Conservation (phyloP, 768 basidiomycete genomes). For the Lactarius hatsudake region DNA sequence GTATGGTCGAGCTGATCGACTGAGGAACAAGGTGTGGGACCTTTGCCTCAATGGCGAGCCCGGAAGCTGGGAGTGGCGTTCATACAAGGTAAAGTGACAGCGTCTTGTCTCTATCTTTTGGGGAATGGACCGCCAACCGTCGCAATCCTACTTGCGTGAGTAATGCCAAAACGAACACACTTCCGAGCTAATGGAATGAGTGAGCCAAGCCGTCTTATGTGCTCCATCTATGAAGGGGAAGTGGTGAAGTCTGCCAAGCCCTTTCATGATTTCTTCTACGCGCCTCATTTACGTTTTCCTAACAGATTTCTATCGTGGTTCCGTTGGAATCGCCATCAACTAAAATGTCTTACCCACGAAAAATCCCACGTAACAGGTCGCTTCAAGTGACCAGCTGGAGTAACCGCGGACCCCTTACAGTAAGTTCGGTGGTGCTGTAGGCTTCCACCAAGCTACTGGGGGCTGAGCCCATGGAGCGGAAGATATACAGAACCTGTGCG, state of each 20-base stretch:
- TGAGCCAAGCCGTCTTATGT: background rate
- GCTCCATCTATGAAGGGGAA: background rate
- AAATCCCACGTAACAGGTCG: background rate
- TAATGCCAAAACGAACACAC: background rate
- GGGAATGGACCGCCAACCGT: background rate
- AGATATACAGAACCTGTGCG: background rate
- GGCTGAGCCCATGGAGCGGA: background rate
- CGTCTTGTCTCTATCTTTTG: background rate
- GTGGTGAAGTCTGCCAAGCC: background rate
- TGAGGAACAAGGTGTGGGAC: background rate
- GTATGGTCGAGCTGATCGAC: background rate
- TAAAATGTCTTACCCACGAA: background rate
- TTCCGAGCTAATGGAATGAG: background rate
- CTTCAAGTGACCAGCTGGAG: background rate
- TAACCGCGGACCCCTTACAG: background rate
- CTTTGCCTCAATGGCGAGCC: background rate
- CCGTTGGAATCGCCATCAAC: background rate
- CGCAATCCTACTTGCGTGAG: background rate
- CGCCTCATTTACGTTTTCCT: background rate
- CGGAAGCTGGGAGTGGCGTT: background rate
- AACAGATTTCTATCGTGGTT: background rate
- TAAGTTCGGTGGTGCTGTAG: background rate
- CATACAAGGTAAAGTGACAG: conserved; percentile 10
- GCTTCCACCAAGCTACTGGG: background rate
- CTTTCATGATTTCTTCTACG: background rate